phyloP scores from a whole-genome alignment of 1,284 basidiomycete genomes.

The Rhodotorula sp. region DNA sequence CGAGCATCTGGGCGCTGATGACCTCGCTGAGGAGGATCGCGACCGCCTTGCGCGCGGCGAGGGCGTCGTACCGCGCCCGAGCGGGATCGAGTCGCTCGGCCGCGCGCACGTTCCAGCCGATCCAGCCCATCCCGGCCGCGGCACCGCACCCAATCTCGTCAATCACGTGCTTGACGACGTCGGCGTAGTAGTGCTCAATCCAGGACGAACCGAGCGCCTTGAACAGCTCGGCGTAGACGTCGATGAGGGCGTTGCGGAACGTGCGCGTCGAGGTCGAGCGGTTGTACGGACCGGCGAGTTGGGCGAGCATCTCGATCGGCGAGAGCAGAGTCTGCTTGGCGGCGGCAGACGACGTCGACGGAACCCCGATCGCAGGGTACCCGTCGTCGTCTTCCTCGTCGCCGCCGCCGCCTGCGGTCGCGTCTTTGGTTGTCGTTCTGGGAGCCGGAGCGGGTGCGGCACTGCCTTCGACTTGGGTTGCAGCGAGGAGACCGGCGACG shows the following conservation, averaged over 20 bases:
- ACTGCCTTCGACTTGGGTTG: constrained; percentile 73
- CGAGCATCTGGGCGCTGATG: constrained; percentile 80
- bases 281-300: constrained; percentile 76
- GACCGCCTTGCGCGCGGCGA: constrained; percentile 71
- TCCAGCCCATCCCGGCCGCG: constrained; percentile 53
- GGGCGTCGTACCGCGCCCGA: constrained; percentile 65
- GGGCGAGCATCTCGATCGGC: constrained; percentile 74
- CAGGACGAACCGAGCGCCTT: constrained; percentile 71
- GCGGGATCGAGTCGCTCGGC: constrained; percentile 34
- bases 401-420: constrained; percentile 59
- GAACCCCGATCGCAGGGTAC: constrained; percentile 51
- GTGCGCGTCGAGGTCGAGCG: constrained; percentile 58
- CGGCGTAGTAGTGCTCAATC: constrained; percentile 77
- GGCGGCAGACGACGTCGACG: constrained; percentile 49
- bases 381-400: constrained; percentile 60
- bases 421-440: constrained; percentile 48
- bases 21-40: constrained; percentile 77
- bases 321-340: constrained; percentile 71
- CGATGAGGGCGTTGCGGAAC: constrained; percentile 78
- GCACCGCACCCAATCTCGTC: constrained; percentile 59
- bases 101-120: constrained; percentile 28
- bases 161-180: constrained; percentile 71
- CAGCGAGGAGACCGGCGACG: constrained; percentile 76
- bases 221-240: constrained; percentile 80
- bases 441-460: constrained; percentile 47